These are phyloP conservation scores for Ceratobasidium sp. DNA, from an alignment of 1,284 basidiomycete genomes.

Conservation along the genomic window DNA sequence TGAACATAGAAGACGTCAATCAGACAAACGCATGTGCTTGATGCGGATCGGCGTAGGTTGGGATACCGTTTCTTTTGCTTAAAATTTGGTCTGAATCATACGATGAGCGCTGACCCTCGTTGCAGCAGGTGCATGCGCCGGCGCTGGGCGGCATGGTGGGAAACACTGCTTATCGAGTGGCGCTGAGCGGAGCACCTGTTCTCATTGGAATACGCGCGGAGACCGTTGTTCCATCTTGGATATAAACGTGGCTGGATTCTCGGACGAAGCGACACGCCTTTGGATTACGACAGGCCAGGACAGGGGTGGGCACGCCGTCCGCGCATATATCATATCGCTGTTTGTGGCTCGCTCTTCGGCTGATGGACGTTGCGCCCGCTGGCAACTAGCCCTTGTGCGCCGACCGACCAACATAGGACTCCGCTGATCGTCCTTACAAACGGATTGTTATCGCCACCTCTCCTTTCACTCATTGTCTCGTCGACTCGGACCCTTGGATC, in stretches of 20 bases:
- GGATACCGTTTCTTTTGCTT: background rate
- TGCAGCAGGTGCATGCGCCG: slow-evolving; percentile 13
- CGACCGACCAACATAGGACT: slow-evolving; percentile 16
- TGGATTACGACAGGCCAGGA: background rate
- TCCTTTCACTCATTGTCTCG: background rate
- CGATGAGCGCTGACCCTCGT: background rate
- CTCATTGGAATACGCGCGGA: slow-evolving; percentile 16
- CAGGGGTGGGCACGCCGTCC: slow-evolving; percentile 3
- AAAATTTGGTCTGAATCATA: slow-evolving; percentile 5
- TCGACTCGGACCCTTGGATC: too few species aligned
- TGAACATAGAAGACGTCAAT: slow-evolving; percentile 16
- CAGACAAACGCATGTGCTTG: slow-evolving; percentile 11
- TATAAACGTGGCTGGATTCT: background rate
- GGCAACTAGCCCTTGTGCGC: slow-evolving; percentile 18
- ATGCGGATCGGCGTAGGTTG: slow-evolving; percentile 18
- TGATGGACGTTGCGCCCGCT: slow-evolving; percentile 13
- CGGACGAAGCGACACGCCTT: background rate
- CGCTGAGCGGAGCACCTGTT: background rate
- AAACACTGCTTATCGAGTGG: background rate
- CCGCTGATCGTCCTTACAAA: slow-evolving; percentile 15
- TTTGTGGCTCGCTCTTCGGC: too few species aligned
- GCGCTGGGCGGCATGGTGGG: background rate
- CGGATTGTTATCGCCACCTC: slow-evolving; percentile 1
- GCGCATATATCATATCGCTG: slow-evolving; percentile 16
- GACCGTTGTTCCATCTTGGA: too few species aligned